phyloP scores from a whole-genome alignment of 2,329 filamentous ascomycete species.

The Davidsoniella virescens region DNA sequence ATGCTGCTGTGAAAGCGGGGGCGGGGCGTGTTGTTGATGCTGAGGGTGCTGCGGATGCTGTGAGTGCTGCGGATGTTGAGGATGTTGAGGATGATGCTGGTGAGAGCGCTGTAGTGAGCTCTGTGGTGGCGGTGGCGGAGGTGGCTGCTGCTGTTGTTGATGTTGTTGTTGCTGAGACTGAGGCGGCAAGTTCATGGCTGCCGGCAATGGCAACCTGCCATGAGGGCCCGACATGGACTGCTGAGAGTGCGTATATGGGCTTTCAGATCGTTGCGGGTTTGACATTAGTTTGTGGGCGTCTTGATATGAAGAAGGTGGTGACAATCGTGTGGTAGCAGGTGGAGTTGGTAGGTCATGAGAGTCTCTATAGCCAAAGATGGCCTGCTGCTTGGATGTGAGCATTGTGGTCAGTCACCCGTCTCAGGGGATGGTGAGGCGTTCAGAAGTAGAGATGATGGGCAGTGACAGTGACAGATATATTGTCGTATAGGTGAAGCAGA shows the following conservation, averaged over 20 bases:
- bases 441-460: not conserved
- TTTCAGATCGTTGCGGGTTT: conserved; percentile 27
- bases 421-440: not conserved
- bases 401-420: conserved; percentile 27
- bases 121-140: conserved; percentile 15
- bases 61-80: conserved; percentile 16
- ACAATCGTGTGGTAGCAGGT: conserved; percentile 37
- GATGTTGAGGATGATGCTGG: conserved; percentile 12
- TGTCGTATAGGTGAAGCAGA: not conserved
- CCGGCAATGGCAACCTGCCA: conserved; percentile 52
- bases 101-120: conserved; percentile 16
- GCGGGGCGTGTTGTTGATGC: not conserved
- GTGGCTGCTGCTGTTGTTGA: conserved; percentile 1
- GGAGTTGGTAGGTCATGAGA: conserved; percentile 47
- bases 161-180: conserved; percentile 21
- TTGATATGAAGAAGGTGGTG: conserved; percentile 35
- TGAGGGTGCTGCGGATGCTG: conserved; percentile 9
- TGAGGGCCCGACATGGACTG: conserved; percentile 53
- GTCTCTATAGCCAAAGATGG: conserved; percentile 41
- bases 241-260: conserved; percentile 24
- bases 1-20: not conserved
- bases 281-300: conserved; percentile 29
- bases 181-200: conserved; percentile 44
- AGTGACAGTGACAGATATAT: not conserved
- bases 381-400: conserved; percentile 46